phyloP scores from a whole-genome alignment of 768 basidiomycete species.

The Crucibulum laeve region DNA sequence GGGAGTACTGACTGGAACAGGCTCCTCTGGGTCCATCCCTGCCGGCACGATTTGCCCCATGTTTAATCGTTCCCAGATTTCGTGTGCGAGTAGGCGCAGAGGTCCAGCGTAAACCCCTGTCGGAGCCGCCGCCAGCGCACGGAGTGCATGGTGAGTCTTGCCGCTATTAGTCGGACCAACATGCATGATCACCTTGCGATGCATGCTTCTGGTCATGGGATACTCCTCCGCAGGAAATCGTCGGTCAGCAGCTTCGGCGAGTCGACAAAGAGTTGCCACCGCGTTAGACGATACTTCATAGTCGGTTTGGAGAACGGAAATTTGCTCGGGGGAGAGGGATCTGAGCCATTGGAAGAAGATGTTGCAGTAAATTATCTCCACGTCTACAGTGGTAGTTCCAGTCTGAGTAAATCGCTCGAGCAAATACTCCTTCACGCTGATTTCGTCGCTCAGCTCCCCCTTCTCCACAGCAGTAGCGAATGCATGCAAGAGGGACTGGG shows the following conservation, averaged over 20 bases:
- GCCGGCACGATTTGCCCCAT: slow-evolving; percentile 81
- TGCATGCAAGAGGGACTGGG: no score
- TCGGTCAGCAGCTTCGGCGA: slow-evolving; percentile 33
- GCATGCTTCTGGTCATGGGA: slow-evolving; percentile 49
- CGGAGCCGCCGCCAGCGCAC: slow-evolving; percentile 73
- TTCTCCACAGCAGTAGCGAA: no score
- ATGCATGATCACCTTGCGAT: slow-evolving; percentile 85
- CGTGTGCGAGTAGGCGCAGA: slow-evolving; percentile 88
- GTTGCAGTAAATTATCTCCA: slow-evolving; percentile 47
- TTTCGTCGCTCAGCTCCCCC: no score
- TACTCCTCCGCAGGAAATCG: slow-evolving; percentile 46
- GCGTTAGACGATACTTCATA: no score
- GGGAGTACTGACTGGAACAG: slow-evolving; percentile 14
- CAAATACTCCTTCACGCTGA: no score
- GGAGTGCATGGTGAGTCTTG: slow-evolving; percentile 91
- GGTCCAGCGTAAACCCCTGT: slow-evolving; percentile 89
- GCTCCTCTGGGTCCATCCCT: slow-evolving; percentile 41
- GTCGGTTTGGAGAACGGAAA: no score
- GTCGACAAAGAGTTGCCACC: slow-evolving; percentile 30
- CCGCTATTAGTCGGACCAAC: slow-evolving; percentile 98
- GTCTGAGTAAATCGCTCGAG: no score
- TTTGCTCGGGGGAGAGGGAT: slow-evolving; percentile 19
- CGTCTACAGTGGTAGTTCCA: no score
- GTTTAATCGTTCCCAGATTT: slow-evolving; percentile 91
- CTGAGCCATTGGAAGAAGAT: slow-evolving; percentile 57